Conservation (phyloP, 2,329 filamentous ascomycete species). For the Aspergillus viridinutans region DNA sequence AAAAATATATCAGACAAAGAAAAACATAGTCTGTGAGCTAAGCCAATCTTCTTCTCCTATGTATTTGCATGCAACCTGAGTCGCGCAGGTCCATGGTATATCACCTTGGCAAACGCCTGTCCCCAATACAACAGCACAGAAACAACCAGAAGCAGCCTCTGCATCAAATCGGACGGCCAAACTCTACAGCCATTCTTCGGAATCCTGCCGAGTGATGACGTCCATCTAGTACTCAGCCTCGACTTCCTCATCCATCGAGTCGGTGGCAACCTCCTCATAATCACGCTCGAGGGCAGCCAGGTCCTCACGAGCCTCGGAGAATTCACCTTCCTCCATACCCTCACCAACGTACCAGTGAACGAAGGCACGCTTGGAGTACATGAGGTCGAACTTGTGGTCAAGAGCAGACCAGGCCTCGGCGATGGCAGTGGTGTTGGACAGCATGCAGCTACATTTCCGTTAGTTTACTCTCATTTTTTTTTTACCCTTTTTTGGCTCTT, state of each 20-base stretch:
- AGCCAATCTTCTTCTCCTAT: conserved; percentile 31
- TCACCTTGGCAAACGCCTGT: conserved; percentile 18
- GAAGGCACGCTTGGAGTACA: conserved; percentile 99
- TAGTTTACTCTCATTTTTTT: conserved; percentile 2
- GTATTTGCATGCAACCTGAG: conserved; percentile 32
- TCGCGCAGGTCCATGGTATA: conserved; percentile 22
- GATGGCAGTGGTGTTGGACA: conserved; percentile 90
- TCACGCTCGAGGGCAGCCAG: conserved; percentile 95
- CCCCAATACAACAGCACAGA: conserved; percentile 20
- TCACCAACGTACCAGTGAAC: conserved; percentile 99
- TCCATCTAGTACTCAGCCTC: conserved; percentile 78
- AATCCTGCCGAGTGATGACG: conserved; percentile 18
- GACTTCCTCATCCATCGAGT: conserved; percentile 85
- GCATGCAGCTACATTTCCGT: conserved; percentile 69
- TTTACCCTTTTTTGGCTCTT: no score
- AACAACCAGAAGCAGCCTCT: conserved; percentile 12
- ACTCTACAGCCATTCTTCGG: conserved; percentile 3
- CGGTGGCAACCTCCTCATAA: conserved; percentile 97
- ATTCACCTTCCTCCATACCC: conserved; percentile 99
- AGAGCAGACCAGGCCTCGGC: conserved; percentile 96
- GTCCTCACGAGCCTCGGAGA: conserved; percentile 98
- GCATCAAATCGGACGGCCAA: conserved; percentile 4
- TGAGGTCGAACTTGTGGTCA: conserved; percentile 98
- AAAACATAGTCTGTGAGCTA: conserved; percentile 33
- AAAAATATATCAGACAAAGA: conserved; percentile 38